Base-by-base conservation (phyloP, 78 protist genomes). In the Dictyostelium capitatum region DNA sequence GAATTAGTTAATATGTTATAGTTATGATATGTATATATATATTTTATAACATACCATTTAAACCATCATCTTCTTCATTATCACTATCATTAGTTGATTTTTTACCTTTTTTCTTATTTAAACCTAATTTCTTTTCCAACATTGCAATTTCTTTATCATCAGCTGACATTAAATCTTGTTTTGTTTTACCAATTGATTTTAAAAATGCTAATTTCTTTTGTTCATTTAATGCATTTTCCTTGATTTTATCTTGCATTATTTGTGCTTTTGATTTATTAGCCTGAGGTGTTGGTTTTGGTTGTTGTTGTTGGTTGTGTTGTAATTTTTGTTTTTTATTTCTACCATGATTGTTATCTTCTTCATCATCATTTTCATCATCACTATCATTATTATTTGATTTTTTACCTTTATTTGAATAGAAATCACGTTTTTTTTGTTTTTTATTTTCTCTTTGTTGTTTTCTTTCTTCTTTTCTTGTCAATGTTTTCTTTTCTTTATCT, bases 81-180 rank as follows among this genome's bases (percentile, higher is more conserved):
- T 82, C 32, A 0, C 19, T 17, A 72, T 32, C 8, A 51, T 56
- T 23, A 19, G 19, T 15, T 43, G 67, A n/a, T 9, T 46, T 72
- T 73, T 65, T 81, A 12, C 25, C 17, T 65, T 84, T 84, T 62
- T 84, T 75, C 57, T 72, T 84, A 8, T 51, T 75, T 17, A 84
- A 6, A 46, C 82, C 82, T 6, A 84, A 47, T 15, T 74, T 84
- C 12, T 51, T 48, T 19, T 72, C 81, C 30, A 74, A 59, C 20
- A 37, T 53, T 41, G 28, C 70, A 47, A 84, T 84, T 57, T 84
- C 92, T 47, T 25, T 54, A 47, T 84, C 92, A n/a, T 84, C 92
- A 20, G n/a, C 41, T 0, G 82, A 43, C 53, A 72, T 9, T 2
- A 74, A 59, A 47, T 75, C 82, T 15, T 11, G 8, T 17, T 47